phyloP scores from a whole-genome alignment of 306 rosid genomes.

The Lotus japonicus region DNA sequence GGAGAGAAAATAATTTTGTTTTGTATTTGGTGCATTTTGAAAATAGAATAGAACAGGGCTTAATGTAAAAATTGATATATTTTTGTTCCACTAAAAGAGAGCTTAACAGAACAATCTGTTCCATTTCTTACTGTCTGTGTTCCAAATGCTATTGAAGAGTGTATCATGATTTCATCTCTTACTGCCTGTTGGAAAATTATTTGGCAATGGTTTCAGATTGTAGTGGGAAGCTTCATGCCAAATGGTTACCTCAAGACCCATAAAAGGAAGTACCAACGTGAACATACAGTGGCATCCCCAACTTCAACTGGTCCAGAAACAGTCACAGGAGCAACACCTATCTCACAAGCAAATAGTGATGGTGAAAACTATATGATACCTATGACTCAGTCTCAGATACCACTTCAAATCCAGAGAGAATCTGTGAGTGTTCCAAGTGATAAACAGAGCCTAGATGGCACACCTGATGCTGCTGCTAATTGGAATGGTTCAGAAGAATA shows the following conservation, averaged over 20 bases:
- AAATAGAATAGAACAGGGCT: no score
- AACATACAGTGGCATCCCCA: slow-evolving; percentile 32
- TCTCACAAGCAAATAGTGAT: slow-evolving; percentile 45
- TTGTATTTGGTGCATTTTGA: no score
- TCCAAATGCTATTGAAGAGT: background rate
- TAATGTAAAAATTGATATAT: no score
- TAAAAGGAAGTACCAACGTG: slow-evolving; percentile 52
- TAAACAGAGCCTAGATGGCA: slow-evolving; percentile 29
- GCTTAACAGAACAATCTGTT: no score
- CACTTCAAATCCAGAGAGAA: slow-evolving; percentile 38
- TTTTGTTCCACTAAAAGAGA: no score
- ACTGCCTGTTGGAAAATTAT: background rate
- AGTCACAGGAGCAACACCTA: slow-evolving; percentile 38
- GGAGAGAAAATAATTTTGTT: no score
- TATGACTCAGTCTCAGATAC: slow-evolving; percentile 15
- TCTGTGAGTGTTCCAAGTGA: slow-evolving; percentile 21
- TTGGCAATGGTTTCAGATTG: slow-evolving; percentile 44
- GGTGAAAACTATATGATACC: slow-evolving; percentile 15
- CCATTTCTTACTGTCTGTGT: no score
- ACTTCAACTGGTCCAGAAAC: slow-evolving; percentile 28
- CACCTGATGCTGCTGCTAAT: slow-evolving; percentile 26
- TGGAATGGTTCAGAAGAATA: slow-evolving; percentile 47
- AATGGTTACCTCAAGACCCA: slow-evolving; percentile 39
- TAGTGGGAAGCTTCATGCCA: slow-evolving; percentile 68
- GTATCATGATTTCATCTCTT: background rate